Conservation (phyloP, 805 yeast species). For the Hanseniaspora valbyensis region DNA sequence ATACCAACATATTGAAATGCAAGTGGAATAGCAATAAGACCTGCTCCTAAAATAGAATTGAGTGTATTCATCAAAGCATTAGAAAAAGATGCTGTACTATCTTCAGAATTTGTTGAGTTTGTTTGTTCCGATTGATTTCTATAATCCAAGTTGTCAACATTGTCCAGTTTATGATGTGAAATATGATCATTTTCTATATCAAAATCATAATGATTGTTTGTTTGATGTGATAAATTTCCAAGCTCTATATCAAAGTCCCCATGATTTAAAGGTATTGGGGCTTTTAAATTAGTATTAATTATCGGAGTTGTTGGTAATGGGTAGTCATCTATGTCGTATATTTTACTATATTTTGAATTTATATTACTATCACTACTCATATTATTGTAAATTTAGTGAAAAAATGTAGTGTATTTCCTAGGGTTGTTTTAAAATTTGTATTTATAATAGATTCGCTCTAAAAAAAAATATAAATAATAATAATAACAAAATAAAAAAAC, state of each 20-base stretch:
- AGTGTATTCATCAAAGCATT: conserved; percentile 98
- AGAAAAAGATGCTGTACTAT: conserved; percentile 45
- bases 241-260: neutral
- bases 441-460: neutral
- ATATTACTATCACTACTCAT: neutral
- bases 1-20: conserved; percentile 77
- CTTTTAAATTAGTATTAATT: neutral
- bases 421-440: neutral
- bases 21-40: conserved; percentile 86
- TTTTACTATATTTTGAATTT: neutral
- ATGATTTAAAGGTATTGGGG: neutral
- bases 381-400: too few species aligned
- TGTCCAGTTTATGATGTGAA: conserved; percentile 3
- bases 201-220: neutral
- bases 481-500: too few species aligned
- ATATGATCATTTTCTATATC: conserved; percentile 5
- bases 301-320: neutral
- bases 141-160: conserved; percentile 6
- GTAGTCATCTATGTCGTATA: neutral
- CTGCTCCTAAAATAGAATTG: conserved; percentile 88
- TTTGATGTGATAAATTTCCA: neutral
- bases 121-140: neutral
- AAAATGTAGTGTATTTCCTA: neutral
- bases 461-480: too few species aligned
- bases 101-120: conserved; percentile 19